Percentiles rank a stretch among this genome's conserved stretches.
phyloP scores from a whole-genome alignment of 1,139 yeast genomes.

The Protomyces pachydermus region DNA sequence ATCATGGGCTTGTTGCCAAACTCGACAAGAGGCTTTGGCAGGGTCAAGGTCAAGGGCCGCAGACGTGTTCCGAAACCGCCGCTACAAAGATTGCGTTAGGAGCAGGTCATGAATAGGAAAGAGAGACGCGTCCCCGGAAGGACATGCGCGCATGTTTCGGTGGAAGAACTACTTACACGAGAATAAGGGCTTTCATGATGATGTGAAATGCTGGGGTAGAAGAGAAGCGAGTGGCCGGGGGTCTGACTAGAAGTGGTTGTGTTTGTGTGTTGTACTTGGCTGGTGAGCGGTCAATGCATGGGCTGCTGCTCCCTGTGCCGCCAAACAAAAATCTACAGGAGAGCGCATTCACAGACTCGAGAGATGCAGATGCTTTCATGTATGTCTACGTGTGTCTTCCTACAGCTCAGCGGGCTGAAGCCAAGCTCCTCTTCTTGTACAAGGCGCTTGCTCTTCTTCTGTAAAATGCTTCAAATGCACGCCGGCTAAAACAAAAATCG shows the following conservation, averaged over 20 bases:
- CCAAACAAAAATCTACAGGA: no score
- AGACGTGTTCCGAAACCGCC: slow-evolving; percentile 87
- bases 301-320: no score
- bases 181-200: slow-evolving; percentile 26
- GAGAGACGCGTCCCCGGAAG: neutral
- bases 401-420: no score
- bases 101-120: neutral
- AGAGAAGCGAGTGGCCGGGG: neutral
- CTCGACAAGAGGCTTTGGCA: slow-evolving; percentile 98
- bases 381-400: no score
- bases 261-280: neutral
- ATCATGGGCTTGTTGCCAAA: slow-evolving; percentile 90
- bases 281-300: no score
- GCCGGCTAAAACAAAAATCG: no score
- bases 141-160: no score
- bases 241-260: neutral
- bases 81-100: neutral
- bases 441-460: no score
- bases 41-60: slow-evolving; percentile 94
- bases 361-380: no score
- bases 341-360: no score
- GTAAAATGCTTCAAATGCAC: no score
- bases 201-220: neutral
- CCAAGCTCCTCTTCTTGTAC: no score
- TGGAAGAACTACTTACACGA: slow-evolving; percentile 4